Base-by-base conservation (phyloP, 805 yeast genomes). In the Blastobotrys americana region DNA sequence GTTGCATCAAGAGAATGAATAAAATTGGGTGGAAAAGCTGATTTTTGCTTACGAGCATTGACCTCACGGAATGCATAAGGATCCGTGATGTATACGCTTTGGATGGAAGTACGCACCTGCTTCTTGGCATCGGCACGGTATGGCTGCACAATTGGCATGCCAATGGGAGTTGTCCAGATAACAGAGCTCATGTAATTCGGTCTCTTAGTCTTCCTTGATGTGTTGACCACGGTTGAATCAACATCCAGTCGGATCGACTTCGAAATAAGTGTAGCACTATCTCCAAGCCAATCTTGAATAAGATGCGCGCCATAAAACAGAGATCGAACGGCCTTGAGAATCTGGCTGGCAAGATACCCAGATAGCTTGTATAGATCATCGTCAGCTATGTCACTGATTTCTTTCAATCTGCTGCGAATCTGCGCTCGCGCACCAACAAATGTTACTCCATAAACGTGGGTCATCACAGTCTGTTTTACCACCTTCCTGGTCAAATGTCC, bases 391-490 rank as follows among this genome's bases (percentile, higher is more conserved):
- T 70, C 77, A 46, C 75, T 77, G 42, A 77, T 63, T 40, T 77
- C 80, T 23, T 74, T 75, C 45, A 90, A 67, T 59, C 89, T 89
- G 57, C 81, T 84, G 46, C 78, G 76, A 57, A 90, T 87, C 66
- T 90, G 98, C 3, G 80, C 82, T 15, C 86, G 77, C 0, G 97
- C 98, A 15, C 98, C 98, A 50, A 86, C 76, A 59, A 76, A 87
- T 0, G 98, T 90, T 9, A 90, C 98, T 56, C 98, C 98, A 60
- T 90, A 90, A 31, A 90, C 98, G 57, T 88, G 89, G 0, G 98
- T 90, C 98, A 90, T 90, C 20, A 90, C 97, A 0, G 98, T 87
- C 62, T 90, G 98, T 60, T 90, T 90, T 31, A 93, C 96, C 38
- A 93, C 82, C 60, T 90, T 90, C 55, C 98, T 76, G 16, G 81